Conservation (phyloP, 805 yeast species). For the Clavispora carvajalis region DNA sequence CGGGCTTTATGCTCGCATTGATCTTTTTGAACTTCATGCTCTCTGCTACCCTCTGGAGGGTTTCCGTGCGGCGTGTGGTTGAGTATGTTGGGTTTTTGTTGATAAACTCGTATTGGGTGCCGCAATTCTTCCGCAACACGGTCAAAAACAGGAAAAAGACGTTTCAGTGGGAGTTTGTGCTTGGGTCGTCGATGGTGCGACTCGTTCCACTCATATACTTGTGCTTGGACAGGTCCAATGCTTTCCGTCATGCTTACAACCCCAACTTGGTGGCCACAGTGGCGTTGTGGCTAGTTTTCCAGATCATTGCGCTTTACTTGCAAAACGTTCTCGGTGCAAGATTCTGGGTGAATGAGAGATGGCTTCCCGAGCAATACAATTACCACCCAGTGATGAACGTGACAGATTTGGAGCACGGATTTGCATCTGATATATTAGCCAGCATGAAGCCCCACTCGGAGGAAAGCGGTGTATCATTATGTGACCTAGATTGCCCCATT, state of each 20-base stretch:
- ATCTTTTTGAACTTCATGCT: not conserved
- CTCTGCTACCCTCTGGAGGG: constrained; percentile 56
- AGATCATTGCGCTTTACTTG: constrained; percentile 50
- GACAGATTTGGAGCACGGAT: constrained; percentile 53
- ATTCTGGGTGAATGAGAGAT: constrained; percentile 70
- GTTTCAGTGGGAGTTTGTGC: constrained; percentile 69
- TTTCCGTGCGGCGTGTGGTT: constrained; percentile 44
- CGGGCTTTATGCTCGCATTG: not conserved
- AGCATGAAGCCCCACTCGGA: constrained; percentile 25
- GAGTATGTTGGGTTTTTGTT: constrained; percentile 51
- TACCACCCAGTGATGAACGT: constrained; percentile 67
- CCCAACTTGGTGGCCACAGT: constrained; percentile 43
- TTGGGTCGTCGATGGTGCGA: constrained; percentile 61
- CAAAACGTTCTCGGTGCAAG: constrained; percentile 75
- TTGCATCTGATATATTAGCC: constrained; percentile 46
- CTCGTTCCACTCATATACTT: constrained; percentile 63
- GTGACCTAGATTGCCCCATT: constrained; percentile 75
- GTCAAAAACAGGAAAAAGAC: constrained; percentile 59
- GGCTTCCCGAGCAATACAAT: constrained; percentile 77
- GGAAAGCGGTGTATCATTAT: constrained; percentile 28
- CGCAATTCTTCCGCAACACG: constrained; percentile 79
- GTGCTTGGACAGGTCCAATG: constrained; percentile 47
- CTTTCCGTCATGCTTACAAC: constrained; percentile 67
- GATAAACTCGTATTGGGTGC: constrained; percentile 77
- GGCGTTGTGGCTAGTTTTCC: constrained; percentile 53